Percentiles rank a stretch among this genome's conserved stretches.
These are phyloP conservation scores for Arabidopsis lyrata DNA, from an alignment of 441 rosid genomes.

Conservation along the genomic window DNA sequence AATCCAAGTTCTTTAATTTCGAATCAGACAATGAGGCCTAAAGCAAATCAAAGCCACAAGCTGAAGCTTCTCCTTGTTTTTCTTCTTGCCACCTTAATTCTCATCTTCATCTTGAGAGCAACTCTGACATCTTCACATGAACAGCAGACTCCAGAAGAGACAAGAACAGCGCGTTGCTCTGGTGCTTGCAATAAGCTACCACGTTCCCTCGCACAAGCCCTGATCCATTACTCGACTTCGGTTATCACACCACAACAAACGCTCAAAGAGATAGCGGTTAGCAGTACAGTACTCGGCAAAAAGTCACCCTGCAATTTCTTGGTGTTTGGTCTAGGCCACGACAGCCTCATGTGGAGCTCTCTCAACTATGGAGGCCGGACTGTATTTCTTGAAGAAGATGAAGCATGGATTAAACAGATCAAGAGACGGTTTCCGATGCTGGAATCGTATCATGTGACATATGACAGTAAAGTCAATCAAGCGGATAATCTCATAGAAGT, in stretches of 20 bases:
- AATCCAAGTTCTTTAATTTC: slow-evolving; percentile 5
- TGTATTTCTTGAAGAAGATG: slow-evolving; percentile 83
- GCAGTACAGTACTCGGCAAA: slow-evolving; percentile 59
- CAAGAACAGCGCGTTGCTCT: slow-evolving; percentile 49
- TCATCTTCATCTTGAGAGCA: slow-evolving; percentile 66
- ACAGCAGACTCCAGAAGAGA: slow-evolving; percentile 33
- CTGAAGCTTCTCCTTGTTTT: slow-evolving; percentile 68
- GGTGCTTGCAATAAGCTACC: slow-evolving; percentile 65
- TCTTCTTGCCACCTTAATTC: slow-evolving; percentile 60
- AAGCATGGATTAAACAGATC: slow-evolving; percentile 85
- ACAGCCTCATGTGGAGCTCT: slow-evolving; percentile 91
- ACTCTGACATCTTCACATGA: slow-evolving; percentile 55
- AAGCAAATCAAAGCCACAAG: slow-evolving; percentile 54
- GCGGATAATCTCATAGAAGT: slow-evolving; percentile 76
- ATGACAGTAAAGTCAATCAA: slow-evolving; percentile 81
- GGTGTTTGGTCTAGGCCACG: slow-evolving; percentile 92
- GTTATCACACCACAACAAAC: slow-evolving; percentile 87
- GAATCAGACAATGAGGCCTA: slow-evolving; percentile 64
- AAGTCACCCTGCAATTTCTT: slow-evolving; percentile 92
- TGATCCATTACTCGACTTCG: slow-evolving; percentile 80
- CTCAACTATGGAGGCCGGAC: slow-evolving; percentile 95
- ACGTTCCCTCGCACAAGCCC: slow-evolving; percentile 63
- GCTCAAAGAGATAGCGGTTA: slow-evolving; percentile 68
- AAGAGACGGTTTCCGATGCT: slow-evolving; percentile 70
- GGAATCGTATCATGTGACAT: slow-evolving; percentile 76